Evolutionary conservation across 2,329 filamentous ascomycete species (phyloP).

Genomic region (Aspergillus sp.): DNA sequence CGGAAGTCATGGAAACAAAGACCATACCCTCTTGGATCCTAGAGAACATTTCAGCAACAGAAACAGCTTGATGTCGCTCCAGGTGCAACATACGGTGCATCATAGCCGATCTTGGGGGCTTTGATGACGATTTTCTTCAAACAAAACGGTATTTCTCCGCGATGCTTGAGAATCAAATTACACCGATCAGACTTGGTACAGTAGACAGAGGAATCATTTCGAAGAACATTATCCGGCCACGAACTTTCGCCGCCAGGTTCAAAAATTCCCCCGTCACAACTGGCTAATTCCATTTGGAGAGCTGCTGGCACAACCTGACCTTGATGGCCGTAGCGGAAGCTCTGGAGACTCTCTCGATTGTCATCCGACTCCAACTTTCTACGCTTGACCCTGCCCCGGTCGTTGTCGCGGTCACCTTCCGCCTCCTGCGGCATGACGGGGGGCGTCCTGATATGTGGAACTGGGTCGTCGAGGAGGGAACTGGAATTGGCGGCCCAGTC

Average conservation of each 20-base stretch:
- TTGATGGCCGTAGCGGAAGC: constrained; percentile 78
- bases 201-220: constrained; percentile 80
- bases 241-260: constrained; percentile 57
- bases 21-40: constrained; percentile 90
- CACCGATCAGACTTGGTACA: constrained; percentile 85
- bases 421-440: constrained; percentile 25
- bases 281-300: constrained; percentile 82
- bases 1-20: constrained; percentile 81
- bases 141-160: constrained; percentile 75
- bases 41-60: constrained; percentile 32
- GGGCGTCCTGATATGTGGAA: constrained; percentile 26
- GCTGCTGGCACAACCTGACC: constrained; percentile 83
- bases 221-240: constrained; percentile 76
- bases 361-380: constrained; percentile 69
- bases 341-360: constrained; percentile 45
- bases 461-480: constrained; percentile 25
- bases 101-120: constrained; percentile 76
- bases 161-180: constrained; percentile 81
- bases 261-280: constrained; percentile 77
- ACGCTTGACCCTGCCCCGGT: constrained; percentile 60
- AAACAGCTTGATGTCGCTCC: constrained; percentile 4
- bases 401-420: constrained; percentile 24
- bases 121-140: constrained; percentile 86
- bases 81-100: constrained; percentile 70
- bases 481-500: constrained; percentile 17